Conservation (phyloP, 2,329 filamentous ascomycete genomes). For the Paramyrothecium roridum region DNA sequence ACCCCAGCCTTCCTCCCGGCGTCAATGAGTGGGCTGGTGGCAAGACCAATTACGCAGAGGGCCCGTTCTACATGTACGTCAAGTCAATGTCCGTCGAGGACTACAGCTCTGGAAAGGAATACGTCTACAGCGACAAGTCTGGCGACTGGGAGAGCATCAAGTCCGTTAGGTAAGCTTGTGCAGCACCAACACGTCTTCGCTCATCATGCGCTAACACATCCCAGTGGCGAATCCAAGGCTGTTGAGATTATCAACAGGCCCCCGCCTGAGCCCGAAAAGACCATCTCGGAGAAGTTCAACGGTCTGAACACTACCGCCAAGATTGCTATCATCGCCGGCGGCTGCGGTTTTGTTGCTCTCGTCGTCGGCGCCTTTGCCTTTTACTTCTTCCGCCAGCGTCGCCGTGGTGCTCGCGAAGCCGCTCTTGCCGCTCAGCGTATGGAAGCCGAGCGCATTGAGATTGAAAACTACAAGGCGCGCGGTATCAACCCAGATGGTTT, state of each 20-base stretch:
- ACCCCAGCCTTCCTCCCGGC: slow-evolving; percentile 33
- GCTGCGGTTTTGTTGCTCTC: slow-evolving; percentile 36
- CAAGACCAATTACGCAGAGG: slow-evolving; percentile 60
- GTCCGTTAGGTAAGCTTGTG: not conserved
- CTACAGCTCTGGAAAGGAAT: slow-evolving; percentile 61
- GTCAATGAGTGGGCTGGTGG: slow-evolving; percentile 71
- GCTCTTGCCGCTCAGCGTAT: slow-evolving; percentile 38
- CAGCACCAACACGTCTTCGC: not conserved
- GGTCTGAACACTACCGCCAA: slow-evolving; percentile 47
- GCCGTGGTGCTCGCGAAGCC: slow-evolving; percentile 49
- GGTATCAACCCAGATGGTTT: slow-evolving; percentile 48
- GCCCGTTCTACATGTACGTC: slow-evolving; percentile 72
- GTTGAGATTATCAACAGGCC: slow-evolving; percentile 35
- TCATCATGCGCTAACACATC: slow-evolving; percentile 2
- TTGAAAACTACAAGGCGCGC: slow-evolving; percentile 44
- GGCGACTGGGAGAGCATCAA: slow-evolving; percentile 66
- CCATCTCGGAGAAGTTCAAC: slow-evolving; percentile 51
- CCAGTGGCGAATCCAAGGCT: slow-evolving; percentile 56
- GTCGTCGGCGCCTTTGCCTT: slow-evolving; percentile 42
- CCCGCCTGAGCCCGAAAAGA: slow-evolving; percentile 30
- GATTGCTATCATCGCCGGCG: slow-evolving; percentile 46
- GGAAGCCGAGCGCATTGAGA: slow-evolving; percentile 46
- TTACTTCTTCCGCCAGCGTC: slow-evolving; percentile 55
- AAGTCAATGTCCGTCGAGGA: slow-evolving; percentile 56
- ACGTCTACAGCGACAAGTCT: slow-evolving; percentile 59